Conservation (phyloP, 352 stramenopile species). For the Pythium oligandrum region DNA sequence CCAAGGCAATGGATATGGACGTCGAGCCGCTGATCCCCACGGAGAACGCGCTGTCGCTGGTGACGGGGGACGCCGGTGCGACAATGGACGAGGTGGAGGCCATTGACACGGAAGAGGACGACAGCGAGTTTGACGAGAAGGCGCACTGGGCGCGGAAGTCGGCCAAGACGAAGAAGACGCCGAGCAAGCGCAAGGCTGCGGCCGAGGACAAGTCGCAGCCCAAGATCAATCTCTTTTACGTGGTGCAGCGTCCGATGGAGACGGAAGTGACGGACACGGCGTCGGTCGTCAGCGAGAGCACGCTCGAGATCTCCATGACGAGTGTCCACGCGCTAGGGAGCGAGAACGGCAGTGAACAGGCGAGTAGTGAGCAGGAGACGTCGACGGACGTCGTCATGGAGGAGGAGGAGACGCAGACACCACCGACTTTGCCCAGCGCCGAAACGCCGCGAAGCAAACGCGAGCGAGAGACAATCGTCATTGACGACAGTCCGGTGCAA, state of each 20-base stretch:
- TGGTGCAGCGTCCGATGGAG: slow-evolving; percentile 7
- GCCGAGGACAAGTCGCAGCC: slow-evolving; percentile 41
- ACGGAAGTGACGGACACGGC: background rate
- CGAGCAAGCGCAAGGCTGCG: slow-evolving; percentile 14
- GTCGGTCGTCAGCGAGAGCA: background rate
- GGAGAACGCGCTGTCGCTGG: background rate
- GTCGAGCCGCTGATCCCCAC: too few relatives aligned
- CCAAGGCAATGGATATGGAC: too few relatives aligned
- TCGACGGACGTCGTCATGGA: too few relatives aligned
- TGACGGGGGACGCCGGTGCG: background rate
- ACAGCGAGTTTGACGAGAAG: slow-evolving; percentile 65
- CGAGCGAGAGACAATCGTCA: slow-evolving; percentile 2
- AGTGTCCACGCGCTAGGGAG: too few relatives aligned
- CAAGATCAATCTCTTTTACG: slow-evolving; percentile 63
- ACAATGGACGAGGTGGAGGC: slow-evolving; percentile 26
- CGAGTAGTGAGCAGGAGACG: too few relatives aligned
- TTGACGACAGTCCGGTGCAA: background rate
- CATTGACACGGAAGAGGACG: slow-evolving; percentile 70
- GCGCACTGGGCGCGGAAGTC: slow-evolving; percentile 53
- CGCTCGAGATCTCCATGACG: too few relatives aligned
- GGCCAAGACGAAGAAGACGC: slow-evolving; percentile 29
- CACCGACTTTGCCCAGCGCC: too few relatives aligned
- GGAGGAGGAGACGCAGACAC: too few relatives aligned
- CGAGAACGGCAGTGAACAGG: too few relatives aligned
- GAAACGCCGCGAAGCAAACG: background rate